phyloP scores from a whole-genome alignment of 768 basidiomycete genomes.

The Tremella fuciformis region DNA sequence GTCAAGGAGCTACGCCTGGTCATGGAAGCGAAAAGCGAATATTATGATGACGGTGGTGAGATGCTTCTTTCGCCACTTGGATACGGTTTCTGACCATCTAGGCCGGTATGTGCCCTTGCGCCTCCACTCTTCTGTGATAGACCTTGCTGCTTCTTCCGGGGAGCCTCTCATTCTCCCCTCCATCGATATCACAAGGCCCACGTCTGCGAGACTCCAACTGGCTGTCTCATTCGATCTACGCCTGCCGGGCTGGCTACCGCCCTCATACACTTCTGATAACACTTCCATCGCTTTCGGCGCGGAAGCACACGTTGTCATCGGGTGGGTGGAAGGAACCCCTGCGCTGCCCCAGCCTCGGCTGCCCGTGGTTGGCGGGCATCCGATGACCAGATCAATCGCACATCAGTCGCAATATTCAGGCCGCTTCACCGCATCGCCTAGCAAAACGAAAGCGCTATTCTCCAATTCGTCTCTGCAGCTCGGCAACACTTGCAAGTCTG shows the following conservation, averaged over 20 bases:
- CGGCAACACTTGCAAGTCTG: conserved; percentile 3
- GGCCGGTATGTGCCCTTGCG: conserved; percentile 66
- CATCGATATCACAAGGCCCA: conserved; percentile 57
- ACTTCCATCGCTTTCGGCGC: conserved; percentile 39
- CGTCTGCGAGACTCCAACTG: conserved; percentile 58
- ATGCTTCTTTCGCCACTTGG: neutral
- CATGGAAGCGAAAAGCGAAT: conserved; percentile 84
- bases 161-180: conserved; percentile 23
- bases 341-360: neutral
- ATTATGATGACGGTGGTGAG: conserved; percentile 61
- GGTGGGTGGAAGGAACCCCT: conserved; percentile 24
- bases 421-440: conserved; percentile 9
- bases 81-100: conserved; percentile 11
- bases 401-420: neutral
- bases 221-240: conserved; percentile 75
- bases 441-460: conserved; percentile 10
- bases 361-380: too few species aligned
- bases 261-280: conserved; percentile 31
- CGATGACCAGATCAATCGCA: neutral
- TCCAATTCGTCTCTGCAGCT: neutral
- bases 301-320: conserved; percentile 26
- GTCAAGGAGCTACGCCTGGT: conserved; percentile 59
- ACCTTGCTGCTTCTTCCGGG: conserved; percentile 56
- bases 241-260: conserved; percentile 87
- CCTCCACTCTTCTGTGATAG: conserved; percentile 65